Evolutionary conservation across 2,329 filamentous ascomycete genomes (phyloP).

Genomic region (Pyrenochaeta sp.): DNA sequence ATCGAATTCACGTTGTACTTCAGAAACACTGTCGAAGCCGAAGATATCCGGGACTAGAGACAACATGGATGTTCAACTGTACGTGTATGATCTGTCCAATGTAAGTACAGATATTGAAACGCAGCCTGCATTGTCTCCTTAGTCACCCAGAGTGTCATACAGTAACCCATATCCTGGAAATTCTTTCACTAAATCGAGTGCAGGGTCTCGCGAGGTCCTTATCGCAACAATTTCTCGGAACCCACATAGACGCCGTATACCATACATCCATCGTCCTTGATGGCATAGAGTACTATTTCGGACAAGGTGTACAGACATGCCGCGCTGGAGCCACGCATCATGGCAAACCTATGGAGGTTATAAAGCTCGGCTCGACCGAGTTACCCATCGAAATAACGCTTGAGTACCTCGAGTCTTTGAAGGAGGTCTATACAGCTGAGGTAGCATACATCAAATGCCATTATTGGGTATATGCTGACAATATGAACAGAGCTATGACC

Average conservation of each 20-base stretch:
- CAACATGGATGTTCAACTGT: conserved; percentile 59
- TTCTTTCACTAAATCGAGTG: no score
- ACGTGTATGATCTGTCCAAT: conserved; percentile 61
- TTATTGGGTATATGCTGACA: background rate
- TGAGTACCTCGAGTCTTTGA: conserved; percentile 86
- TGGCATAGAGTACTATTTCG: conserved; percentile 89
- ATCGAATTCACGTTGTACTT: no score
- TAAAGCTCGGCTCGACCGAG: conserved; percentile 77
- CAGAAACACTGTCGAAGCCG: no score
- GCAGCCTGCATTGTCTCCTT: no score
- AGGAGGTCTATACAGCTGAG: conserved; percentile 81
- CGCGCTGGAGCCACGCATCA: conserved; percentile 84
- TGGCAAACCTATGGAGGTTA: conserved; percentile 78
- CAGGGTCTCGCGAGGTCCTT: conserved; percentile 64
- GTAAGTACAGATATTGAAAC: no score
- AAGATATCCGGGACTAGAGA: no score
- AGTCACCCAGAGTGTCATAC: no score
- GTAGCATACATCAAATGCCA: conserved; percentile 49
- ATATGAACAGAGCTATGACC: conserved; percentile 31
- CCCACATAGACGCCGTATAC: conserved; percentile 88
- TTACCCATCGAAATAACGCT: conserved; percentile 81
- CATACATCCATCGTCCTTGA: conserved; percentile 89
- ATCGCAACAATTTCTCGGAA: conserved; percentile 66
- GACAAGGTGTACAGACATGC: conserved; percentile 84
- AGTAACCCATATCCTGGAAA: no score